Base-by-base conservation (phyloP, 306 rosid genomes). In the Fragaria nilgerrensis region DNA sequence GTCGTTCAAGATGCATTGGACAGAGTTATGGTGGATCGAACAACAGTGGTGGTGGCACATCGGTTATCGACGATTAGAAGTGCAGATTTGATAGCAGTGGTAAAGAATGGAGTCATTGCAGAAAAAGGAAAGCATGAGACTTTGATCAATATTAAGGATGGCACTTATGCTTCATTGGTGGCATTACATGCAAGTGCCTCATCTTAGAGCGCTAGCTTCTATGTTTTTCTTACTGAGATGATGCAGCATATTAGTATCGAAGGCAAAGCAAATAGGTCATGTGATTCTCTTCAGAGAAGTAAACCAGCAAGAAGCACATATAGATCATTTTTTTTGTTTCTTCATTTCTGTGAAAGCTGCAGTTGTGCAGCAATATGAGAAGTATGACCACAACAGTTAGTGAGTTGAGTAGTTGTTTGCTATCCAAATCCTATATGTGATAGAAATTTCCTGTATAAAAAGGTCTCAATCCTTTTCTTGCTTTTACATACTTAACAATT, bases 1-100 rank as follows among this genome's bases (percentile, higher is more conserved):
- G 86, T 89, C 19, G 93, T 91, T 23, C 96, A 91, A 62, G 93
- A 90, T 77, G 96, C 93, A 50, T 69, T 90, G 53, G 93, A 90
- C 64, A 79, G 45, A 41, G 85, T 89, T 32, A 87, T 87, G 86
- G 83, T 87, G 77, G 72, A 87, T 22, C 72, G 93, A 62, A 91
- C 96, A 47, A 87, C 91, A 19, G 59, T 91, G 43, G 76, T 91
- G n/a, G 93, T 91, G 68, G 93, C 96, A 7, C 96, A 91, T 80
- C 82, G 93, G 53, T 74, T 91, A 56, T 82, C 91, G 7, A 91
- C 96, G 0, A 87, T 91, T 9, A 87, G 80, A 77, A 79, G 82
- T 75, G 93, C 93, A 29, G 91, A 90, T 82, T 59, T 75, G 47
- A 88, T 90, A 19, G 92, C 87, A n/a, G 96, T 88, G 53, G 79